Evolutionary conservation across 1,284 basidiomycete genomes (phyloP).

Genomic region (Cutaneotrichosporon mucoides): DNA sequence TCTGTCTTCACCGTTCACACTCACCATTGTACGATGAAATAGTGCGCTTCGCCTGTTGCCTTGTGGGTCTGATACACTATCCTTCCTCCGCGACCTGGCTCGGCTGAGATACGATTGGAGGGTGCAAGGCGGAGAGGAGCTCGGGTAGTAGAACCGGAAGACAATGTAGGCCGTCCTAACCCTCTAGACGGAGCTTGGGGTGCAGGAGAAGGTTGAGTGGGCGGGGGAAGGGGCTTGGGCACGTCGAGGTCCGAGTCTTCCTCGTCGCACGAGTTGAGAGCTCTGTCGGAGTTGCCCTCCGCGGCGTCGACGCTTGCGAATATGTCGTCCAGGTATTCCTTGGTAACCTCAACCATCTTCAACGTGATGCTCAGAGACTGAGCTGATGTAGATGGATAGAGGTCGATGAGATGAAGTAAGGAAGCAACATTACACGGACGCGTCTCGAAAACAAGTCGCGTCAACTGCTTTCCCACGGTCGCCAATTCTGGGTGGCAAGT

Average conservation of each 20-base stretch:
- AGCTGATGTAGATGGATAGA: conserved; percentile 2
- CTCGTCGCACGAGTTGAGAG: conserved; percentile 21
- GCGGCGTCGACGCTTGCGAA: conserved; percentile 16
- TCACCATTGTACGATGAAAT: conserved; percentile 47
- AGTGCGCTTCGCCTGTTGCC: conserved; percentile 11
- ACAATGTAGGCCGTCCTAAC: no score
- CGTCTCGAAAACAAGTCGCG: conserved; percentile 14
- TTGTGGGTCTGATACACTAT: conserved; percentile 20
- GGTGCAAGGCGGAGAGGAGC: neutral
- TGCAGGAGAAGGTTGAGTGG: neutral
- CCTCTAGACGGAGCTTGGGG: no score
- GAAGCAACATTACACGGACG: conserved; percentile 3
- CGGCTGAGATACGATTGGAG: neutral
- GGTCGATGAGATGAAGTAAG: neutral
- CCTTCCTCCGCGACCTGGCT: conserved; percentile 21
- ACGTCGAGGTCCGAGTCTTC: conserved; percentile 17
- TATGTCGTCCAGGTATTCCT: conserved; percentile 17
- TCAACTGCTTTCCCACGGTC: conserved; percentile 11
- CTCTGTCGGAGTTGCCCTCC: conserved; percentile 10
- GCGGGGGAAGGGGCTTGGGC: conserved; percentile 12
- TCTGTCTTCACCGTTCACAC: no score
- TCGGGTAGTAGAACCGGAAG: neutral
- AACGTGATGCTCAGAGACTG: neutral
- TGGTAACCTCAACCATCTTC: conserved; percentile 3
- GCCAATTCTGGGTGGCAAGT: neutral